phyloP scores from a whole-genome alignment of 2,329 filamentous ascomycete genomes.

The Neofusicoccum parvum region DNA sequence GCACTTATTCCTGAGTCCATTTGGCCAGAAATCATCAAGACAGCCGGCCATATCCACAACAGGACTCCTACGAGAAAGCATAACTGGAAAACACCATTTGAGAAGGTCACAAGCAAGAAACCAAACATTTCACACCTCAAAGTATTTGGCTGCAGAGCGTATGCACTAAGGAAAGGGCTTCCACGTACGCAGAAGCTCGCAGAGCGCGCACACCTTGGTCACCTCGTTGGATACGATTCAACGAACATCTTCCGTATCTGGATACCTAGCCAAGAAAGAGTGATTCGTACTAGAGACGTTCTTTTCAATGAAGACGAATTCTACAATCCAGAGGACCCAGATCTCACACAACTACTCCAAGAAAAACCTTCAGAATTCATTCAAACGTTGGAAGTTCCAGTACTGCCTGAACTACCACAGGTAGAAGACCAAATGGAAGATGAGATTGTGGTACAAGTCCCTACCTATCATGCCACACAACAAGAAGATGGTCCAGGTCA shows the following conservation, averaged over 20 bases:
- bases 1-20: neutral
- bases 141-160: neutral
- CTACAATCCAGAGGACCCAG: neutral
- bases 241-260: slow-evolving; percentile 9
- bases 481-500: too few species aligned
- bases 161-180: neutral
- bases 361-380: neutral
- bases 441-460: too few species aligned
- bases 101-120: neutral
- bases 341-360: neutral
- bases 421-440: too few species aligned
- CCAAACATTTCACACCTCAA: neutral
- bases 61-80: neutral
- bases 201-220: neutral
- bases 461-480: too few species aligned
- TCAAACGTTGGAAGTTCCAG: neutral
- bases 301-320: slow-evolving; percentile 4
- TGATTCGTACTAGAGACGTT: slow-evolving; percentile 1
- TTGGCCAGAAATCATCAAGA: neutral
- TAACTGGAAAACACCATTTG: slow-evolving; percentile 7
- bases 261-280: neutral
- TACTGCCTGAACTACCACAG: too few species aligned
- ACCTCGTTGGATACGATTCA: neutral
- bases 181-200: neutral
- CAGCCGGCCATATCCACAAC: neutral